These are phyloP conservation scores for Trypanosomatidae sp. DNA, from an alignment of 208 protist species.

Conservation along the genomic window DNA sequence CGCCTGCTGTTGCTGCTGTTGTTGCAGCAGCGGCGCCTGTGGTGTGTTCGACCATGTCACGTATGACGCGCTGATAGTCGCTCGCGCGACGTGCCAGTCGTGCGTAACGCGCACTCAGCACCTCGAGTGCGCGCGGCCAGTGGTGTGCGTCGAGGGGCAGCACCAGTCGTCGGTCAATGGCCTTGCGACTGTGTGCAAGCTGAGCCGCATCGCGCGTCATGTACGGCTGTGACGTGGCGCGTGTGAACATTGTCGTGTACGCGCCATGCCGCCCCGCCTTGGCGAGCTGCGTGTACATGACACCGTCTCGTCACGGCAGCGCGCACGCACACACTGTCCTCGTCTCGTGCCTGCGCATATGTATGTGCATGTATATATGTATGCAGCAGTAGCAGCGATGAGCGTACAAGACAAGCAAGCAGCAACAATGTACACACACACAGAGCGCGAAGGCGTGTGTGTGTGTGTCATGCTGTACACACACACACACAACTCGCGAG, in stretches of 20 bases:
- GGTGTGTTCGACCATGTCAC: conserved; percentile 30
- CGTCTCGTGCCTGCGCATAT: too few species aligned
- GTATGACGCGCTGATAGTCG: conserved; percentile 65
- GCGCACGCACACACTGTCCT: too few species aligned
- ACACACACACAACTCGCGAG: too few species aligned
- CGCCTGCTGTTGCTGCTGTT: not conserved
- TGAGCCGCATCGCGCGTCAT: conserved; percentile 23
- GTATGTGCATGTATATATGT: too few species aligned
- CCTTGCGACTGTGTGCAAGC: conserved; percentile 37
- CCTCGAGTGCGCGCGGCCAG: conserved; percentile 71
- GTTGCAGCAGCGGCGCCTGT: not conserved
- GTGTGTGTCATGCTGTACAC: too few species aligned
- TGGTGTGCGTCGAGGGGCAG: conserved; percentile 66
- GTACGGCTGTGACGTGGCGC: conserved; percentile 7
- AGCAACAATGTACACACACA: too few species aligned
- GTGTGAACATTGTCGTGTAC: conserved; percentile 74
- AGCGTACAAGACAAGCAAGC: too few species aligned
- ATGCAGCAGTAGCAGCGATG: too few species aligned
- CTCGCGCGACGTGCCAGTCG: conserved; percentile 35
- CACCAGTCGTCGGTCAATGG: conserved; percentile 62
- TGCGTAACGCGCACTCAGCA: conserved; percentile 58
- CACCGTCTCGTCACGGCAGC: too few species aligned
- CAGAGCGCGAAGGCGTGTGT: too few species aligned
- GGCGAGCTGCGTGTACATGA: too few species aligned
- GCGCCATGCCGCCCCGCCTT: conserved; percentile 59